Evolutionary conservation across 2,329 filamentous ascomycete genomes (phyloP), one percentile per base, ranked within the genome.

Genomic region (Rutstroemia sp.): DNA sequence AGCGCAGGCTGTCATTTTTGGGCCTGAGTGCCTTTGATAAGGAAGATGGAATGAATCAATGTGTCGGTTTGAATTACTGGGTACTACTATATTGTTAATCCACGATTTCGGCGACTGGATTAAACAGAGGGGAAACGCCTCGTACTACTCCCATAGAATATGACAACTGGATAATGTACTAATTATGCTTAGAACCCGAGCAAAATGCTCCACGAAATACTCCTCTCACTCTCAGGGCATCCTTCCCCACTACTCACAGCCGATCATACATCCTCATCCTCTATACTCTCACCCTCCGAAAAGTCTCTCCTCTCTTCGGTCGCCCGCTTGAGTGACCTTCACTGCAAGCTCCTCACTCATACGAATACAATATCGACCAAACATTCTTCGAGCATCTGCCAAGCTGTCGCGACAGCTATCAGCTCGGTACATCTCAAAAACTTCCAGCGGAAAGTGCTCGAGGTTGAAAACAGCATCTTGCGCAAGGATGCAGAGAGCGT

Each of bases 201-300:
- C 54, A 63, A 41, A 58, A 99, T 99, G 94, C 88, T 99, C 72
- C 94, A 97, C 82, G 94, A 99, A 79, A 90, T 99, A 76, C 85
- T 97, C 73, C 86, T 99, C 73, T 92, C 92, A 72, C 85, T 97
- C 73, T 95, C 92, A 67, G 92, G 94, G 64, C 90, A 97, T 74
- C 87, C 89, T 62, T 96, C 92, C 62, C 87, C 91, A 64, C 82
- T 97, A 69, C 88, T 96, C 75, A 80, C 81, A 71, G 68, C 73
- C 66, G 72, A 76, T 65, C 76, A 74, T 62, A 70, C 74, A 68
- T 72, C 73, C 65, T 70, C 76, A 53, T 66, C 73, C 66, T 71
- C 75, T 65, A 70, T 79, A 68, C 71, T 86, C 68, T 89, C 91
- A 47, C 87, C 90, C 41, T 85, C 91, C 52, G 92, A 96, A 73